phyloP scores from a whole-genome alignment of 164 flowering plant genomes.

The Akebia trifoliata region DNA sequence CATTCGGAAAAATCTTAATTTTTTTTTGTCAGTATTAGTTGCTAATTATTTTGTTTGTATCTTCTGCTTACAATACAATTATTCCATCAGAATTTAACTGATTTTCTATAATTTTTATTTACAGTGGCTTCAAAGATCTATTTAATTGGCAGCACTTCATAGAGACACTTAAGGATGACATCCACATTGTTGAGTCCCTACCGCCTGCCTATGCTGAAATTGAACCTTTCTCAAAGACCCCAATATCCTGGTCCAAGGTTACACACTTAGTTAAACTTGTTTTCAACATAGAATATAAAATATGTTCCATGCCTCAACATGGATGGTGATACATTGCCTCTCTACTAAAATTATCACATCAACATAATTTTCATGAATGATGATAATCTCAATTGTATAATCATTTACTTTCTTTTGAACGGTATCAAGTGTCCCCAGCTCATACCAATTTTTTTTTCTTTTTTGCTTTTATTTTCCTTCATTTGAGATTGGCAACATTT shows the following conservation, averaged over 20 bases:
- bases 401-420: too few relatives aligned
- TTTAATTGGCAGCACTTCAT: conserved; percentile 95
- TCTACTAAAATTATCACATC: not conserved
- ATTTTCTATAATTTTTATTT: conserved; percentile 12
- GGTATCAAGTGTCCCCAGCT: too few relatives aligned
- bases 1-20: too few relatives aligned
- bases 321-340: conserved; percentile 3
- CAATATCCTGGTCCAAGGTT: conserved; percentile 99
- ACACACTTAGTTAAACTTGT: not conserved
- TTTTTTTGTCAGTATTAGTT: too few relatives aligned
- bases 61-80: too few relatives aligned
- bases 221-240: conserved; percentile 82
- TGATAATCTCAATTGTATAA: too few relatives aligned
- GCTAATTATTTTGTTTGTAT: too few relatives aligned
- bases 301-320: not conserved
- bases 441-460: too few relatives aligned
- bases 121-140: conserved; percentile 96
- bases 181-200: conserved; percentile 74
- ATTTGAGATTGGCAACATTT: too few relatives aligned
- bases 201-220: conserved; percentile 57
- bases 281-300: not conserved
- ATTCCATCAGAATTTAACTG: too few relatives aligned
- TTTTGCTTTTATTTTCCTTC: too few relatives aligned
- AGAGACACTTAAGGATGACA: conserved; percentile 71
- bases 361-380: not conserved